Percentiles rank a stretch among this genome's conserved stretches.
Conservation (phyloP, 805 yeast genomes). For the Candida odintsovae region DNA sequence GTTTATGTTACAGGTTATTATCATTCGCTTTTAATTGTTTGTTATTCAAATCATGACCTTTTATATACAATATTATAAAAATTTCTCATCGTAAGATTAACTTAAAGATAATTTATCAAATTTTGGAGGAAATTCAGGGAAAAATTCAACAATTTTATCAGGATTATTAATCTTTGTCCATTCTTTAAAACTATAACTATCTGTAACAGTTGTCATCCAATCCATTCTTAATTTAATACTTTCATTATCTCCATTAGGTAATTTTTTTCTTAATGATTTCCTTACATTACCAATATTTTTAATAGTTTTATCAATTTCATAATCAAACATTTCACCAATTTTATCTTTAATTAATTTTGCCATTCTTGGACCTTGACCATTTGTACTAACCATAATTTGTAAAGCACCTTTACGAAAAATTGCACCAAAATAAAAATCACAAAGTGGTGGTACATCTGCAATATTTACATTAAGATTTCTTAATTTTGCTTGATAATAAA, state of each 20-base stretch:
- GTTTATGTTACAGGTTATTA: constrained; percentile 1
- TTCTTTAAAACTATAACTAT: constrained; percentile 47
- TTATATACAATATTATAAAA: not conserved
- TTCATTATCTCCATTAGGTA: constrained; percentile 40
- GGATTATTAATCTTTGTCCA: constrained; percentile 44
- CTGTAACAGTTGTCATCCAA: constrained; percentile 65
- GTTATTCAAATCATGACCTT: not conserved
- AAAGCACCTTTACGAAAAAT: constrained; percentile 66
- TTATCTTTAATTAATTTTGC: constrained; percentile 56
- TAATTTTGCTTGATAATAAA: constrained; percentile 45
- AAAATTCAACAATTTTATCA: constrained; percentile 35
- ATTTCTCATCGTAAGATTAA: no score
- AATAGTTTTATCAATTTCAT: constrained; percentile 48
- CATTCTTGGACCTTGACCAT: constrained; percentile 76
- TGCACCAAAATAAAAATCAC: constrained; percentile 85
- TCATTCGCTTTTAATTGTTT: constrained; percentile 1
- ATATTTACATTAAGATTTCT: constrained; percentile 61
- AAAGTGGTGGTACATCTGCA: constrained; percentile 78
- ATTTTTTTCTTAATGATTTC: constrained; percentile 37
- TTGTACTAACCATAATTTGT: constrained; percentile 78
- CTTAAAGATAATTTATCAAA: constrained; percentile 5
- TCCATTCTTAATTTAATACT: constrained; percentile 58
- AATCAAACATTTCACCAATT: constrained; percentile 36
- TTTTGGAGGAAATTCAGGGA: constrained; percentile 46
- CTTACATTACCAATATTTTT: constrained; percentile 55